Percentiles rank a stretch among this genome's conserved stretches.
phyloP scores from a whole-genome alignment of 768 basidiomycete genomes.

The Auricularia auricula-judae region DNA sequence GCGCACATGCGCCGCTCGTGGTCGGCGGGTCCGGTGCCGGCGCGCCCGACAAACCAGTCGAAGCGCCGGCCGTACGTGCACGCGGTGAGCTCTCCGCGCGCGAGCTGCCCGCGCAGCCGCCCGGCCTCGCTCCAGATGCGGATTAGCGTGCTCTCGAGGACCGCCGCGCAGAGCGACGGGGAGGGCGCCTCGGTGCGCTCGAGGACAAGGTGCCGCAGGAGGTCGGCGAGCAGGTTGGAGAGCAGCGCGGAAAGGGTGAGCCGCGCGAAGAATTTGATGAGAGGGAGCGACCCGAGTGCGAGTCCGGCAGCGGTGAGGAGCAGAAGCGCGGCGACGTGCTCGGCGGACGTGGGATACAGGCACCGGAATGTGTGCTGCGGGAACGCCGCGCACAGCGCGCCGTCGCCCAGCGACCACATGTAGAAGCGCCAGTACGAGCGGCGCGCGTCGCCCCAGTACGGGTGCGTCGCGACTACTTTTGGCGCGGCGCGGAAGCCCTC shows the following conservation, averaged over 20 bases:
- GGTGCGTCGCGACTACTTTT: constrained; percentile 38
- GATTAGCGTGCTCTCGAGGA: constrained; percentile 39
- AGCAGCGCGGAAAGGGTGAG: constrained; percentile 19
- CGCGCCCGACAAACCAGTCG: constrained; percentile 42
- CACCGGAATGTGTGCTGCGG: constrained; percentile 37
- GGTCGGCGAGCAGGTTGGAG: constrained; percentile 37
- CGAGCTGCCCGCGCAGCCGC: constrained; percentile 32
- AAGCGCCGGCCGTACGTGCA: constrained; percentile 30
- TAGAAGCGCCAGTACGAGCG: constrained; percentile 41
- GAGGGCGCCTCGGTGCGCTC: constrained; percentile 20
- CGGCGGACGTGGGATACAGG: constrained; percentile 37
- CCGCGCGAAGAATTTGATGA: constrained; percentile 12
- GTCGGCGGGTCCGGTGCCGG: constrained; percentile 26
- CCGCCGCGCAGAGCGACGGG: constrained; percentile 26
- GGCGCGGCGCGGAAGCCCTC: constrained; percentile 40
- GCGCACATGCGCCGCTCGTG: constrained; percentile 32
- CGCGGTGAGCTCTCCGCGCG: constrained; percentile 27
- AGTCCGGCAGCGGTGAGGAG: constrained; percentile 9
- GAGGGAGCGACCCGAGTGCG: constrained; percentile 7
- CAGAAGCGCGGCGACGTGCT: constrained; percentile 25
- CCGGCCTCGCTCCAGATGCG: constrained; percentile 42
- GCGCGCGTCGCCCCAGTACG: constrained; percentile 42
- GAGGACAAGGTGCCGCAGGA: constrained; percentile 36
- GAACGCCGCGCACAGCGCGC: constrained; percentile 35
- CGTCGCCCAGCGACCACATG: constrained; percentile 51